Evolutionary conservation across 306 rosid species (phyloP), one percentile per base, ranked within the genome.

Genomic region (Lagenaria siceraria): DNA sequence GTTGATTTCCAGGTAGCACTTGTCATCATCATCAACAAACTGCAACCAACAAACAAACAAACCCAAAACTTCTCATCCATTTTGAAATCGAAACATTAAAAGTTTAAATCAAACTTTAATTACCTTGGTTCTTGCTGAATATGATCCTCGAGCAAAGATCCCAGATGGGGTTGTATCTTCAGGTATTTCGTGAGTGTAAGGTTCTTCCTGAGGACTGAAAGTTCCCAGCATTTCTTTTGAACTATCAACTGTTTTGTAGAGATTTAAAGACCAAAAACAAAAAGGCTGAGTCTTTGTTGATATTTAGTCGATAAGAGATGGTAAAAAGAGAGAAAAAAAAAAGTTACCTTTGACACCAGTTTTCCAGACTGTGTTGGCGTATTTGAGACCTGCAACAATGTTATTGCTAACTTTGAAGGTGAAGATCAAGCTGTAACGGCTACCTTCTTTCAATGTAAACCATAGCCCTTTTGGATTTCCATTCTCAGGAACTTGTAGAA

Each of bases 401-500:
- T 95, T 95, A 29, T 90, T 84, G 84, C 76, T 72, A 78, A 95
- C 99, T 83, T 87, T 85, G 78, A 95, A 90, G 68, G 92, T 85
- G 89, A 95, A 95, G 75, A 81, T 48, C 27, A 95, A 85, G 59
- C 88, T 89, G 86, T 92, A 95, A 70, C 80, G 90, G 91, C 99
- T 92, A 54, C 98, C 99, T 84, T 95, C 99, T 87, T 95, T 95
- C 91, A 95, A 83, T 81, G 97, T 92, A 80, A 95, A 95, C 98
- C 98, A 95, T 25, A 77, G 77, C 40, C 98, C 93, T 83, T 90
- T 86, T 42, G 93, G 97, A 62, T 88, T 92, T 80, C 97, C 96
- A 31, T 25, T 84, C 69, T 89, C 96, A 7, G 97, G 97, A 76
- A 92, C 82, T 17, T 93, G 85, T 65, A 95, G 96, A 77, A 92